Evolutionary conservation across 176 grass and related monocot species (phyloP), one percentile per base, ranked within the genome.

Genomic region (Paspalum vaginatum): DNA sequence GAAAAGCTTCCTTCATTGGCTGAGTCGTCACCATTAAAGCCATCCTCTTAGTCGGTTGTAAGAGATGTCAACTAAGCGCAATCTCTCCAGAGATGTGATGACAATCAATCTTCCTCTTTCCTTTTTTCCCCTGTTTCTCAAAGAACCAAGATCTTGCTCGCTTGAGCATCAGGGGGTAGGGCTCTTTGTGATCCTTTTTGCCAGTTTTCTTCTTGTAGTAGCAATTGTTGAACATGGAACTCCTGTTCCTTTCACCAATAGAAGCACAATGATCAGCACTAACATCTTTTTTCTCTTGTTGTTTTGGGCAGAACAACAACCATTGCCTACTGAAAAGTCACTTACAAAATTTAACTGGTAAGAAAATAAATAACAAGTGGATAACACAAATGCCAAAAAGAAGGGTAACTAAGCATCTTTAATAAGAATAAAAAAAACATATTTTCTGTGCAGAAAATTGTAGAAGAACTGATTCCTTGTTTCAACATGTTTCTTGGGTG

Each of bases 1-100:
- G 86, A 85, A 54, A 88, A 89, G 68, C 67, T 84, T 75, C 51
- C 92, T 71, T 61, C 88, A 27, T 49, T 72, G 48, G 48, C 73
- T 7, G 76, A 87, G 56, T 74, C 92, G 49, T 79, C 79, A 63
- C 40, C 66, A 72, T 15, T 17, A 61, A 78, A 76, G 65, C 74
- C 49, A 55, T 74, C 88, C 51, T 86, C 83, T 44, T 72, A 86
- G 74, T 78, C 61, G 10, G 43, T 66, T 42, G 24, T 15, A 17
- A 86, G 72, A 79, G 10, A 83, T 78, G 66, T 5, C 66, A 73
- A 73, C 81, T 81, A 72, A 86, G 27, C 53, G 73, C 53, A 66
- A 79, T 46, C 60, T 86, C 78, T 61, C 44, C 18, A 1, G 72
- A 72, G 83, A 77, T 82, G 78, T 21, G 41, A 82, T 53, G 48